These are phyloP conservation scores for Gentiana straminea DNA, from an alignment of 257 asterid genomes.

Conservation along the genomic window DNA sequence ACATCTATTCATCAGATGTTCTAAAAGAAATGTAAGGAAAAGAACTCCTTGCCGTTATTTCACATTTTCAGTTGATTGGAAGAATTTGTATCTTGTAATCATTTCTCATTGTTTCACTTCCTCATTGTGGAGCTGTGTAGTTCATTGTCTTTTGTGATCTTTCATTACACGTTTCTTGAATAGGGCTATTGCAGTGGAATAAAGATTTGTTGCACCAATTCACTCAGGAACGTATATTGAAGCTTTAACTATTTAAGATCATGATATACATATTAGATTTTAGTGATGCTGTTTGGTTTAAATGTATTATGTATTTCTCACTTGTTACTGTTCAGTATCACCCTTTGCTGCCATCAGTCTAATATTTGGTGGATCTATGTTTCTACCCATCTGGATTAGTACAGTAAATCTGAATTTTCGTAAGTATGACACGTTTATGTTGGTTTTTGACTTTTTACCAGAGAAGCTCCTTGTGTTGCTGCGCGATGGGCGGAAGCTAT, in stretches of 20 bases:
- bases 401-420: not conserved
- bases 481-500: constrained; percentile 14
- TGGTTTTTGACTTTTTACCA: not conserved
- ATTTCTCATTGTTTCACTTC: no score
- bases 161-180: no score
- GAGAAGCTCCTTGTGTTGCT: constrained; percentile 13
- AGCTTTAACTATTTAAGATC: not conserved
- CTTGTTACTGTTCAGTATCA: not conserved
- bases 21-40: no score
- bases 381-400: not conserved
- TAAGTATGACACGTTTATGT: not conserved
- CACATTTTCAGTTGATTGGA: no score
- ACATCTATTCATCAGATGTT: no score
- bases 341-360: not conserved
- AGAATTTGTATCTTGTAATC: no score
- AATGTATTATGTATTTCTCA: not conserved
- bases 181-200: no score
- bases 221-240: not conserved
- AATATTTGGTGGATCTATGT: not conserved
- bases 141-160: no score
- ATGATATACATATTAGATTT: not conserved
- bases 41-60: no score
- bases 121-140: no score
- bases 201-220: not conserved
- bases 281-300: not conserved